Evolutionary conservation across 2,329 filamentous ascomycete species (phyloP).

Genomic region (Ramularia endophylla): DNA sequence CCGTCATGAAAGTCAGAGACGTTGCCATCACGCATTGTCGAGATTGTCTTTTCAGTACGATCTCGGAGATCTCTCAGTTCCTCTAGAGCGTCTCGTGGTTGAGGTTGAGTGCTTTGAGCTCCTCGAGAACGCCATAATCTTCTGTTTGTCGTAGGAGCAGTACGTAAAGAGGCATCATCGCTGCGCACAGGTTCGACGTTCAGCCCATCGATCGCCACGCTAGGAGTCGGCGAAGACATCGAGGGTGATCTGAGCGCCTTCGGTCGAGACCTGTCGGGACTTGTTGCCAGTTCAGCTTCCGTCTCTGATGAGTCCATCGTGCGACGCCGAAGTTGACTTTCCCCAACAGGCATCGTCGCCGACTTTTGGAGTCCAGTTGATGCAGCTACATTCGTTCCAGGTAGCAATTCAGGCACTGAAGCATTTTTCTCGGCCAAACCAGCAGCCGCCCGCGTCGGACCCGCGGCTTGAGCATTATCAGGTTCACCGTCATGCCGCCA

Average conservation of each 20-base stretch:
- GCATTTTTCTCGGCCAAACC: conserved; percentile 20
- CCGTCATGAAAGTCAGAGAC: too few relatives aligned
- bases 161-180: conserved; percentile 17
- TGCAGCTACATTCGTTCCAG: conserved; percentile 7
- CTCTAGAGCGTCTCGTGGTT: conserved; percentile 26
- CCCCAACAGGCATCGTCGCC: conserved; percentile 12
- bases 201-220: conserved; percentile 25
- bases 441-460: conserved; percentile 7
- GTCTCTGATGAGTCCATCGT: conserved; percentile 15
- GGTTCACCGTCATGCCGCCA: conserved; percentile 50
- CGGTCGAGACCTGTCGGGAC: conserved; percentile 8
- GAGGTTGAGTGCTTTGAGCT: conserved; percentile 5
- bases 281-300: conserved; percentile 4
- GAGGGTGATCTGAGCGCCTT: conserved; percentile 26
- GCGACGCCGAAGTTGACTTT: conserved; percentile 14
- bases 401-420: conserved; percentile 20
- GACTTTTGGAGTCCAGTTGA: conserved; percentile 15
- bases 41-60: conserved; percentile 5
- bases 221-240: conserved; percentile 22
- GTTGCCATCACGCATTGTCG: not conserved
- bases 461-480: conserved; percentile 2
- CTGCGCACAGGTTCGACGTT: conserved; percentile 23
- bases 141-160: conserved; percentile 6
- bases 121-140: conserved; percentile 16
- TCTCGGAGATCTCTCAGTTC: conserved; percentile 25